phyloP scores from a whole-genome alignment of 495 filamentous ascomycete genomes.

The Podospora bellae-mahoneyi region DNA sequence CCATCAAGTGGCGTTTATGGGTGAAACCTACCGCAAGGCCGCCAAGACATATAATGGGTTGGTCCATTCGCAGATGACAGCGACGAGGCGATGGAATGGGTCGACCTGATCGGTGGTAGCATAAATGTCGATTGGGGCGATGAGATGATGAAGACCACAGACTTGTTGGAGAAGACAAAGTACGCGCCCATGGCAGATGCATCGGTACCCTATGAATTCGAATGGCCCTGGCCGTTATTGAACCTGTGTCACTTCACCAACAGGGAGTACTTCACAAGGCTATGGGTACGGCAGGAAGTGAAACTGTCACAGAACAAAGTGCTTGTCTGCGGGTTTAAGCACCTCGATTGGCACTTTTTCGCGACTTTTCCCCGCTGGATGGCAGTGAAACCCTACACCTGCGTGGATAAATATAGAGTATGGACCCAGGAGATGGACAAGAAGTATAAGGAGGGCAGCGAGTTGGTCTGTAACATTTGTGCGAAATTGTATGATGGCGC shows the following conservation, averaged over 20 bases:
- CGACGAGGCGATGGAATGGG: background rate
- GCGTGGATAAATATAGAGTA: background rate
- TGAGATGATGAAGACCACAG: background rate
- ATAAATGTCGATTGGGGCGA: background rate
- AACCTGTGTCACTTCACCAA: background rate
- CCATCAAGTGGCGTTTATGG: conserved; percentile 8
- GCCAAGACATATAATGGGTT: background rate
- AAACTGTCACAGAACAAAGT: background rate
- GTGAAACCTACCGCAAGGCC: background rate
- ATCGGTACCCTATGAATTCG: background rate
- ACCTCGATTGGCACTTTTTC: background rate
- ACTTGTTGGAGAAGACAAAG: background rate
- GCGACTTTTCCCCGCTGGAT: background rate
- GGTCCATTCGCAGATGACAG: background rate
- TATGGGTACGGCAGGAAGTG: background rate
- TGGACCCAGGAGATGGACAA: background rate
- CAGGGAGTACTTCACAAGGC: background rate
- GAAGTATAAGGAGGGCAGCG: background rate
- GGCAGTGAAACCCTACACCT: background rate
- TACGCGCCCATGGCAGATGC: background rate
- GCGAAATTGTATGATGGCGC: background rate
- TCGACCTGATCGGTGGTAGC: background rate
- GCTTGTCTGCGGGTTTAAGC: background rate
- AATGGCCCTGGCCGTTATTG: background rate
- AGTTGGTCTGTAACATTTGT: background rate